Conservation (phyloP, 75 land plant species). For the Cryptomeria japonica region DNA sequence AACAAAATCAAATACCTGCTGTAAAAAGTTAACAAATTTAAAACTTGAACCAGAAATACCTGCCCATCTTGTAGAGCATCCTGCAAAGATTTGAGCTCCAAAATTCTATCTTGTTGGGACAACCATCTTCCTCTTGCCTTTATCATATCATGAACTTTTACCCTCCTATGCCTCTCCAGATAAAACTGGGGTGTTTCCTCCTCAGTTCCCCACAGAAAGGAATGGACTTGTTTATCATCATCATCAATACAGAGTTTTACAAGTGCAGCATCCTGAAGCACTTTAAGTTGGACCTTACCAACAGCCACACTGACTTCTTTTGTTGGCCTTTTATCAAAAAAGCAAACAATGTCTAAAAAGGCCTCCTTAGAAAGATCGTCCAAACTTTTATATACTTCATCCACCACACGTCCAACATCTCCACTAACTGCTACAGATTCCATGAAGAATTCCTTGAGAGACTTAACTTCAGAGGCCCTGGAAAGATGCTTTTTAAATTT, state of each 20-base stretch:
- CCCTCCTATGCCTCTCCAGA: no score
- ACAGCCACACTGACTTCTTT: background rate
- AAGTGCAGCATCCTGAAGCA: background rate
- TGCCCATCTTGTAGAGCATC: background rate
- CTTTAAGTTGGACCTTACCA: background rate
- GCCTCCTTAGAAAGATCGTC: background rate
- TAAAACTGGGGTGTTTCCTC: no score
- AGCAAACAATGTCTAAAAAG: background rate
- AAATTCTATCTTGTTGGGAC: background rate
- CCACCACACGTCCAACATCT: background rate
- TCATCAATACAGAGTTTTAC: background rate
- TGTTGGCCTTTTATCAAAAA: background rate
- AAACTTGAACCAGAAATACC: background rate
- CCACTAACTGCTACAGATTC: background rate
- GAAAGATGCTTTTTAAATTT: background rate
- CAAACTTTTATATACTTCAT: background rate
- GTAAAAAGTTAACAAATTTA: background rate
- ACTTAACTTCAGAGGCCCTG: background rate
- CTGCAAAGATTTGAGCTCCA: background rate
- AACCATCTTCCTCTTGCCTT: background rate
- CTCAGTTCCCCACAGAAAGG: no score
- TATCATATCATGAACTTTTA: background rate
- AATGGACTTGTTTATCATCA: no score
- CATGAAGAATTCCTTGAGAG: background rate
- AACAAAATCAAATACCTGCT: background rate